Evolutionary conservation across 177 flowering plant species (phyloP), one percentile per base, ranked within the genome.

Genomic region (Vitis hybrid): DNA sequence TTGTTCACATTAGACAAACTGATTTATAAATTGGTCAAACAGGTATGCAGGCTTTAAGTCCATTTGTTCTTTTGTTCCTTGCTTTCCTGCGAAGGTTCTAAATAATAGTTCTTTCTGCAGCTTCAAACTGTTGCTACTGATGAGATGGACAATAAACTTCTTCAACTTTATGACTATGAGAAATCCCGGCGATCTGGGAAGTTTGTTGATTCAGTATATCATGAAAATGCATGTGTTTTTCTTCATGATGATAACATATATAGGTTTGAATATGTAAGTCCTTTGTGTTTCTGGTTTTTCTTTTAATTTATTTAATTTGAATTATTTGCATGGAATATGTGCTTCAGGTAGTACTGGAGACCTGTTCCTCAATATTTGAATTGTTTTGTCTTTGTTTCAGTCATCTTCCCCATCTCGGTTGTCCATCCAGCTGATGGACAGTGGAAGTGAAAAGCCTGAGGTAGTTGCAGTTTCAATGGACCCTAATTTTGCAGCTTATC

Each of bases 1-100:
- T 79, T 94, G 58, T 94, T 94, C 77, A 94, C 99, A 34, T 80
- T 94, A 62, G 99, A 93, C 85, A 94, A 90, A 82, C 74, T 94
- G 72, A 86, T 94, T 50, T 89, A 83, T 80, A 93, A 89, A 78
- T 78, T 94, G 69, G 89, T 93, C 70, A 94, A 89, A 74, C 99
- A 94, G 94, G 98, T 91, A 49, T 73, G 55, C n/a, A 64, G 26
- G 10, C 56, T 23, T 45, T 5, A 14, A 50, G 13, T 30, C 19
- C 45, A 14, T 54, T 11, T 30, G 10, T n/a, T 70, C 19, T 26
- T 14, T 62, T 18, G 18, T 68, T 4, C 15, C 2, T 72, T 54
- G 26, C 23, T 58, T 55, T 50, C 18, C 49, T 9, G 13, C 51
- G 1, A 40, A 56, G 30, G 60, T 72, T 78, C 70, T 73, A 34